These are phyloP conservation scores for Lotmaria passim DNA, from an alignment of 208 protist species.

Conservation along the genomic window DNA sequence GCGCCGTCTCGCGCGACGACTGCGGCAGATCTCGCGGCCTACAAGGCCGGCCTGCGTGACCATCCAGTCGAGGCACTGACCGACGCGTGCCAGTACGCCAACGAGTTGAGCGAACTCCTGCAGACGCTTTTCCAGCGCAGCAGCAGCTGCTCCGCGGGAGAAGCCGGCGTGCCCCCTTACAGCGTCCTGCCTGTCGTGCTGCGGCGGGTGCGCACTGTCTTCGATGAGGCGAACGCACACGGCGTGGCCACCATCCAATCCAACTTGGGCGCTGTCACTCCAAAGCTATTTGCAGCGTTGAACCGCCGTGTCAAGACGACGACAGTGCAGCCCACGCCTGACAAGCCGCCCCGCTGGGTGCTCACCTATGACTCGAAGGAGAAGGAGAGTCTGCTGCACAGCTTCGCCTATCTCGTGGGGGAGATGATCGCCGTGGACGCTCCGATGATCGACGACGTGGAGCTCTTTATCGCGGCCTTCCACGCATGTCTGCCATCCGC, in stretches of 20 bases:
- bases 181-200: conserved; percentile 65
- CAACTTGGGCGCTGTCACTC: conserved; percentile 48
- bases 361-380: conserved; percentile 32
- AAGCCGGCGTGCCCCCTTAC: conserved; percentile 45
- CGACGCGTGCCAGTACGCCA: conserved; percentile 62
- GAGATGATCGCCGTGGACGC: conserved; percentile 69
- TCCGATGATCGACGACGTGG: conserved; percentile 44
- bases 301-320: conserved; percentile 50
- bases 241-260: conserved; percentile 50
- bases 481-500: conserved; percentile 48
- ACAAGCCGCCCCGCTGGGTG: conserved; percentile 11
- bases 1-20: not conserved
- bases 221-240: conserved; percentile 55
- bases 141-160: no score
- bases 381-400: conserved; percentile 43
- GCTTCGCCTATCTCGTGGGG: conserved; percentile 59
- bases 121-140: conserved; percentile 38
- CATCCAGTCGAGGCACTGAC: conserved; percentile 36
- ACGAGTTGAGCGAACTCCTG: conserved; percentile 49
- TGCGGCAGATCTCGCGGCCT: conserved; percentile 26
- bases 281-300: conserved; percentile 58
- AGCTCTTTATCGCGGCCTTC: conserved; percentile 65
- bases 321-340: conserved; percentile 12
- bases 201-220: conserved; percentile 59
- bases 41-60: conserved; percentile 36